Evolutionary conservation across 352 stramenopile genomes (phyloP).

Genomic region (Globisporangium echinulatum): DNA sequence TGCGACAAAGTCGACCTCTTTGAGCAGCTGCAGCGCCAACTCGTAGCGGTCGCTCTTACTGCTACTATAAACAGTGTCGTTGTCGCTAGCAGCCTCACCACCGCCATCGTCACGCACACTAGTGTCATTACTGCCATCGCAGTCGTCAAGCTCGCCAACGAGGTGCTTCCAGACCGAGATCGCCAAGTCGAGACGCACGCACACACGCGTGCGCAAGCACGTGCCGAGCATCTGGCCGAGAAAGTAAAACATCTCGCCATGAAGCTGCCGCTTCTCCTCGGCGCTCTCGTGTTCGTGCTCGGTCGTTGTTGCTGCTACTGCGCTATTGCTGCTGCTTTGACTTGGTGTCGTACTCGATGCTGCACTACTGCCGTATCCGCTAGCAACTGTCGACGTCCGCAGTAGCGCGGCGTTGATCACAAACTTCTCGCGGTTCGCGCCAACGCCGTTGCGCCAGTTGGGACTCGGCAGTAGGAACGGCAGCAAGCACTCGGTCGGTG

Average conservation of each 20-base stretch:
- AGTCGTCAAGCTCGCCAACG: constrained; percentile 32
- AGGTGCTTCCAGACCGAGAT: constrained; percentile 73
- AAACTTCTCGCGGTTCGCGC: constrained; percentile 78
- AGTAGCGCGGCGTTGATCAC: constrained; percentile 59
- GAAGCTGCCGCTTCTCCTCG: constrained; percentile 49
- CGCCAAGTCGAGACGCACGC: constrained; percentile 64
- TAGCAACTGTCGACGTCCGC: not conserved
- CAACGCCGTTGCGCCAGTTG: constrained; percentile 81
- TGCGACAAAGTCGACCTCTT: constrained; percentile 60
- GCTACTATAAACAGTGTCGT: not conserved
- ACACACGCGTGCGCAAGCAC: constrained; percentile 76
- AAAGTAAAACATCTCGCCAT: constrained; percentile 86
- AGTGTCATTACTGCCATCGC: not conserved
- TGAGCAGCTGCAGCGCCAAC: constrained; percentile 32
- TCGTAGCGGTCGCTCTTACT: constrained; percentile 9
- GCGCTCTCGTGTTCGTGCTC: constrained; percentile 20
- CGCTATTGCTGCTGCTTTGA: not conserved
- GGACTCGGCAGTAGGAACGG: constrained; percentile 84
- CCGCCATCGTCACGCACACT: not conserved
- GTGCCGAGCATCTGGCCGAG: constrained; percentile 88
- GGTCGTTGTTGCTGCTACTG: not conserved
- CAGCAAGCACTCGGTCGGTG: constrained; percentile 46
- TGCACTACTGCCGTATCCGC: not conserved
- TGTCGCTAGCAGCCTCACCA: not conserved
- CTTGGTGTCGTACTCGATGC: not conserved